Percentiles rank a stretch among this genome's conserved stretches.
phyloP scores from a whole-genome alignment of 345 rosid genomes.

The Hibiscus trionum region DNA sequence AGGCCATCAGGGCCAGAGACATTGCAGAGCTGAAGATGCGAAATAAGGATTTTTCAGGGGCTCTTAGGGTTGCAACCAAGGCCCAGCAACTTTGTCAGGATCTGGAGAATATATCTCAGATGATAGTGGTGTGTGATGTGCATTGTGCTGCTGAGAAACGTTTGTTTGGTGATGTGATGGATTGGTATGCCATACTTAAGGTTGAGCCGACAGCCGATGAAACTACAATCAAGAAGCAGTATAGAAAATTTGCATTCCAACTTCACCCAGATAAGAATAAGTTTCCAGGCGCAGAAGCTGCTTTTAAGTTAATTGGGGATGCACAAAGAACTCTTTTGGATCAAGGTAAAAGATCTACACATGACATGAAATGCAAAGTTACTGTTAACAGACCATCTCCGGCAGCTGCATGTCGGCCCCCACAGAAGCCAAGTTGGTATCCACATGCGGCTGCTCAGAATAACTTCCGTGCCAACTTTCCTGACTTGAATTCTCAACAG shows the following conservation, averaged over 20 bases:
- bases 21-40: slow-evolving; percentile 62
- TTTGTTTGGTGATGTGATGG: slow-evolving; percentile 52
- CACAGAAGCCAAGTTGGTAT: slow-evolving; percentile 22
- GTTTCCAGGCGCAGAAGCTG: slow-evolving; percentile 89
- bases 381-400: slow-evolving; percentile 22
- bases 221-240: slow-evolving; percentile 70
- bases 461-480: slow-evolving; percentile 18
- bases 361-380: slow-evolving; percentile 46
- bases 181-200: slow-evolving; percentile 90
- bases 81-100: slow-evolving; percentile 62
- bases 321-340: slow-evolving; percentile 81
- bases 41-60: slow-evolving; percentile 46
- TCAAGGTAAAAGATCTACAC: slow-evolving; percentile 40
- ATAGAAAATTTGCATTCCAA: slow-evolving; percentile 64
- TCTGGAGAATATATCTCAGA: slow-evolving; percentile 53
- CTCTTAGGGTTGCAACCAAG: slow-evolving; percentile 39
- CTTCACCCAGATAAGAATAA: slow-evolving; percentile 95
- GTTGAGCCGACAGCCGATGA: slow-evolving; percentile 57
- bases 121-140: slow-evolving; percentile 78
- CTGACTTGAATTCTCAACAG: slow-evolving; percentile 29
- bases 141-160: slow-evolving; percentile 64
- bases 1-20: slow-evolving; percentile 73
- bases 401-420: slow-evolving; percentile 28
- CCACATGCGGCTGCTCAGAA: slow-evolving; percentile 23
- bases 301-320: slow-evolving; percentile 79